Evolutionary conservation across 2,329 filamentous ascomycete species (phyloP).

Genomic region (Colletotrichum noveboracense): DNA sequence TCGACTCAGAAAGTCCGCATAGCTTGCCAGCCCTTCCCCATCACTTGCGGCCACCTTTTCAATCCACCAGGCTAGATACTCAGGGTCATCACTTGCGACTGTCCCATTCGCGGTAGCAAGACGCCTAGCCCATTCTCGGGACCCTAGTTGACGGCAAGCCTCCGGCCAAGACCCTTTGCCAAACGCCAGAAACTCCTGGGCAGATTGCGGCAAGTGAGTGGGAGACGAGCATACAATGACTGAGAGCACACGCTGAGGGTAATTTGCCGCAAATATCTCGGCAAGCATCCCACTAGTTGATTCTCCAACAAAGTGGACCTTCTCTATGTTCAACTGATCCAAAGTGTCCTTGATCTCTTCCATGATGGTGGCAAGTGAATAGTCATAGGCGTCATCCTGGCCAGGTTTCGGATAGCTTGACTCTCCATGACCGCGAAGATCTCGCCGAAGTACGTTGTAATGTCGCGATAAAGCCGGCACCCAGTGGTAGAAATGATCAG

Average conservation of each 20-base stretch:
- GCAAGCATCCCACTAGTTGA: not conserved
- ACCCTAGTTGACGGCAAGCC: not conserved
- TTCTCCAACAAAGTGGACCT: not conserved
- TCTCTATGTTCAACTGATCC: not conserved
- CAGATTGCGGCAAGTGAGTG: not conserved
- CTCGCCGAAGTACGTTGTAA: not conserved
- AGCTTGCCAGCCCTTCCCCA: not conserved
- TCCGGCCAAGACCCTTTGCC: not conserved
- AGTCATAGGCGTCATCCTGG: not conserved
- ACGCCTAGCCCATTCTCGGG: not conserved
- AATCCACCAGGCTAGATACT: not conserved
- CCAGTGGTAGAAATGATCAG: not conserved
- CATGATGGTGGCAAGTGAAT: not conserved
- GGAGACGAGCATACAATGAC: not conserved
- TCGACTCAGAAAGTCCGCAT: not conserved
- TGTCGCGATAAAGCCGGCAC: not conserved
- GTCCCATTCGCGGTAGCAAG: not conserved
- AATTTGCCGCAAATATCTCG: not conserved
- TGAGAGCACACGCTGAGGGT: not conserved
- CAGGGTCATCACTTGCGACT: not conserved
- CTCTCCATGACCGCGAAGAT: not conserved
- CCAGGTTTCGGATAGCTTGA: not conserved
- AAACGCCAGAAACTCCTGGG: not conserved
- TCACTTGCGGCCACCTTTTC: not conserved
- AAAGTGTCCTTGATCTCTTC: not conserved